Percentiles rank a stretch among this genome's conserved stretches.
Conservation (phyloP, 2,329 filamentous ascomycete species). For the Sclerotiophoma versabilis region DNA sequence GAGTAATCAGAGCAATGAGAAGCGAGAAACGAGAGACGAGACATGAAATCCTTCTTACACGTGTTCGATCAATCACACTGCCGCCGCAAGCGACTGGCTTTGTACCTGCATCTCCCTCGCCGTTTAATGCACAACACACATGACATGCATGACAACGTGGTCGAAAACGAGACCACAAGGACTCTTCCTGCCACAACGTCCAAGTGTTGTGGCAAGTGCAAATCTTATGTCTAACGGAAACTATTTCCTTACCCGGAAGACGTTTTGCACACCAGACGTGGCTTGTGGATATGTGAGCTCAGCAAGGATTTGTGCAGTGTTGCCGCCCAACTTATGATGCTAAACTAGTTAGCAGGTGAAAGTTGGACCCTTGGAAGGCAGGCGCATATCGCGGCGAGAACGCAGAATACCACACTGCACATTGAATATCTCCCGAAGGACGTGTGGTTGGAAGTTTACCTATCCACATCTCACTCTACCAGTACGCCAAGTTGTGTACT, state of each 20-base stretch:
- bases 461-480: not conserved
- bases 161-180: not conserved
- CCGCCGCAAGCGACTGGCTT: not conserved
- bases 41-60: no score
- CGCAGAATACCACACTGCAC: not conserved
- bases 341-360: not conserved
- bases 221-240: not conserved
- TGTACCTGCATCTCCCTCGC: conserved; percentile 8
- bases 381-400: conserved; percentile 3
- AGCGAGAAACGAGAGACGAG: no score
- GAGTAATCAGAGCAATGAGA: no score
- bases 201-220: not conserved
- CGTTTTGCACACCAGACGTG: not conserved
- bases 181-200: not conserved
- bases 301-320: not conserved
- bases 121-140: not conserved
- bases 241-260: not conserved
- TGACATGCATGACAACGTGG: conserved; percentile 1
- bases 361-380: not conserved
- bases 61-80: no score
- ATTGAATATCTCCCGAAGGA: not conserved
- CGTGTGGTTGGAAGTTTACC: not conserved
- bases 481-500: not conserved
- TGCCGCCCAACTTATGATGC: not conserved
- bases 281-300: not conserved